Evolutionary conservation across 2,329 filamentous ascomycete genomes (phyloP), one percentile per base, ranked within the genome.

Genomic region (Penicillium sp.): DNA sequence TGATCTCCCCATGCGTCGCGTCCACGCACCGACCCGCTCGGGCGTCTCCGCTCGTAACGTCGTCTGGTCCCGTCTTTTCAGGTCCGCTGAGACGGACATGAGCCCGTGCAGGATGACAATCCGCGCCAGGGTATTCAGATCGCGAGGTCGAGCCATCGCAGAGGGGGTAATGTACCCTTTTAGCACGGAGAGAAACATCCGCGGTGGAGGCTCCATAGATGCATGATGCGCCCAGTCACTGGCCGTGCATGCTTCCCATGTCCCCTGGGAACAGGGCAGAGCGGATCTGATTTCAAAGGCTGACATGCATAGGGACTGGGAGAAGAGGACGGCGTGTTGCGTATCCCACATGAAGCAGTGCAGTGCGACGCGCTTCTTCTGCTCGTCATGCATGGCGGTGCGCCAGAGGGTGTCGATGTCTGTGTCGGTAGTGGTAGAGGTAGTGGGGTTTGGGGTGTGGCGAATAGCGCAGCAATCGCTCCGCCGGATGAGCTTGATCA

Each of bases 311-410:
- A 84, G 71, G 4, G 78, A 81, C 58, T 83, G 80, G 15, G 78
- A 82, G 61, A 83, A 83, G 0, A 83, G 69, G 0, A 83, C 78
- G 0, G 80, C 80, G 52, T 83, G 80, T 47, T 83, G 80, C 0
- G 79, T 81, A 55, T 83, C 81, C 81, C 80, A 83, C 70, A 83
- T 78, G 60, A 84, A 84, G 58, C 79, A 83, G 4, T 81, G 68
- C 33, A 82, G 72, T 0, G 79, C 78, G 0, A 81, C 65, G 67
- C 80, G 73, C 63, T 82, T 82, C 49, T 78, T 78, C 53, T 81
- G 77, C 57, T 83, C 79, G 1, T 72, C 69, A 38, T 78, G 72
- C 3, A 76, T 75, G 67, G 77, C 80, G 69, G 68, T 35, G 75
- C 71, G 26, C 65, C 71, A 48, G n/a, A n/a, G n/a, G n/a, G n/a